phyloP scores from a whole-genome alignment of 768 basidiomycete species.

The Boletus edulis region DNA sequence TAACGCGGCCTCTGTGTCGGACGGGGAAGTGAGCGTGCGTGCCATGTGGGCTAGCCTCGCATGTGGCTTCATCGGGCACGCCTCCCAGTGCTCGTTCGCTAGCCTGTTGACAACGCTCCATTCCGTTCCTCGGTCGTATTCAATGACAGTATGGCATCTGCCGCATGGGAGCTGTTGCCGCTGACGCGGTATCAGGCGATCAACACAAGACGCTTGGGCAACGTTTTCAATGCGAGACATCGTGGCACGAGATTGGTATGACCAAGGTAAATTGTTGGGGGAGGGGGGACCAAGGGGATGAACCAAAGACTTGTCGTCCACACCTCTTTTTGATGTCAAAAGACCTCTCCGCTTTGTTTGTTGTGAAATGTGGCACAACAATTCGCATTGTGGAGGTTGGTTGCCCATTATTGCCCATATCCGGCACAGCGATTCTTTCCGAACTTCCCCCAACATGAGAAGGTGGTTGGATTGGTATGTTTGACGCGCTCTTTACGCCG shows the following conservation, averaged over 20 bases:
- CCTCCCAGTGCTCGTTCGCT: constrained; percentile 27
- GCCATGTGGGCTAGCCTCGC: constrained; percentile 8
- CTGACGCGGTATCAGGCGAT: constrained; percentile 13
- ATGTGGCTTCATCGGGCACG: constrained; percentile 24
- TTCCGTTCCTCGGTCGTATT: constrained; percentile 24
- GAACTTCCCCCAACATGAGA: constrained; percentile 19
- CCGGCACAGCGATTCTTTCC: constrained; percentile 18
- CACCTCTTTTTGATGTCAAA: constrained; percentile 23
- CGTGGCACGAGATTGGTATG: constrained; percentile 1
- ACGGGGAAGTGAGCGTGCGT: constrained; percentile 10
- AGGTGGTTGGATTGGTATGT: constrained; percentile 21
- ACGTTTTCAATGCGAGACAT: constrained; percentile 20
- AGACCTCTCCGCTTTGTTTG: constrained; percentile 27
- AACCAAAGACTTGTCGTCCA: background rate
- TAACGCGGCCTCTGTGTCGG: constrained; percentile 8
- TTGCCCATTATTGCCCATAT: constrained; percentile 21
- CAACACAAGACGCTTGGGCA: constrained; percentile 2
- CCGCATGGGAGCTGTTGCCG: constrained; percentile 23
- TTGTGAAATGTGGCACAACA: constrained; percentile 28
- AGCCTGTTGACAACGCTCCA: constrained; percentile 29
- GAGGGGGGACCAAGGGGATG: constrained; percentile 5
- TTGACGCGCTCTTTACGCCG: constrained; percentile 17
- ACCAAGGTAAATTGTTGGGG: constrained; percentile 11
- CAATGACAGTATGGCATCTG: constrained; percentile 24
- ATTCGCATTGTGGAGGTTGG: constrained; percentile 16